These are phyloP conservation scores for Aspergillus funiculosus DNA, from an alignment of 495 filamentous ascomycete genomes.

Conservation along the genomic window DNA sequence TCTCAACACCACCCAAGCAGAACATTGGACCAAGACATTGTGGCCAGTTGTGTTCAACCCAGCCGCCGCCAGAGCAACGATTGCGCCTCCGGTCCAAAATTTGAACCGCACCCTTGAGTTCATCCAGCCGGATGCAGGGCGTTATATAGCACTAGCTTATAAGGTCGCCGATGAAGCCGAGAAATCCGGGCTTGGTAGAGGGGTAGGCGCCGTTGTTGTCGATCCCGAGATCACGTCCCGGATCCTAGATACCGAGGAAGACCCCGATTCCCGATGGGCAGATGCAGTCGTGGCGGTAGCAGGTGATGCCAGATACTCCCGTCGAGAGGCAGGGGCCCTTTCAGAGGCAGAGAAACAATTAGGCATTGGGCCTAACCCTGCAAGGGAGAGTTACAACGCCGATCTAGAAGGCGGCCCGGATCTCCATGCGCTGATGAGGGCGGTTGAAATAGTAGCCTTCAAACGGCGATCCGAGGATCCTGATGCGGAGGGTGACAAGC, in stretches of 20 bases:
- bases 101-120: slow-evolving; percentile 50
- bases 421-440: slow-evolving; percentile 78
- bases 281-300: slow-evolving; percentile 61
- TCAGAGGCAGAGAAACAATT: slow-evolving; percentile 23
- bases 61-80: slow-evolving; percentile 48
- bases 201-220: slow-evolving; percentile 77
- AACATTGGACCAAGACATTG: slow-evolving; percentile 65
- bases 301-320: slow-evolving; percentile 68
- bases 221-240: slow-evolving; percentile 45
- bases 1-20: slow-evolving; percentile 66
- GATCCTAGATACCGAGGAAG: slow-evolving; percentile 22
- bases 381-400: slow-evolving; percentile 23
- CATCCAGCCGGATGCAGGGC: slow-evolving; percentile 45
- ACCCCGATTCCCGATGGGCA: slow-evolving; percentile 22
- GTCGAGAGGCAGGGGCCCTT: slow-evolving; percentile 37
- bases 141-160: slow-evolving; percentile 66
- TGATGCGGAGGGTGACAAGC: slow-evolving; percentile 2
- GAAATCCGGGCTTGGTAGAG: slow-evolving; percentile 54
- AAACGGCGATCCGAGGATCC: slow-evolving; percentile 42
- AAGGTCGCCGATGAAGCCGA: slow-evolving; percentile 54
- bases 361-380: slow-evolving; percentile 27
- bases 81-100: slow-evolving; percentile 50
- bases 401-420: slow-evolving; percentile 61
- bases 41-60: slow-evolving; percentile 90
- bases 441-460: slow-evolving; percentile 79